These are phyloP conservation scores for Bondarzewia mesenterica DNA, from an alignment of 1,284 basidiomycete genomes.

Conservation along the genomic window DNA sequence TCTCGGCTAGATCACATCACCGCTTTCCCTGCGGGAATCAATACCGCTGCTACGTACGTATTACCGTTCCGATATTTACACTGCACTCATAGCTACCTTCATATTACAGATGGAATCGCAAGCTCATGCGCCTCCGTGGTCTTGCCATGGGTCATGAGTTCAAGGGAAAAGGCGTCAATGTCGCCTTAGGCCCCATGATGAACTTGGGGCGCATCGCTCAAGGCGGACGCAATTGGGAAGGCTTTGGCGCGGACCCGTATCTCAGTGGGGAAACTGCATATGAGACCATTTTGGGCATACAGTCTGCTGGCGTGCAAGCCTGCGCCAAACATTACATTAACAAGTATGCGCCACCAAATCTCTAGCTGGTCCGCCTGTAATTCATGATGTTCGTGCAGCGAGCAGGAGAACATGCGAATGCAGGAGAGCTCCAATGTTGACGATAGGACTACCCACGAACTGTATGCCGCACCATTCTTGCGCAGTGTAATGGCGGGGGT, in stretches of 20 bases:
- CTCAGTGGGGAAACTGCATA: conserved; percentile 65
- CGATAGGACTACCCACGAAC: conserved; percentile 70
- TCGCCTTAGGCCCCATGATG: conserved; percentile 60
- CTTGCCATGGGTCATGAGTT: conserved; percentile 73
- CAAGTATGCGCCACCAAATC: conserved; percentile 38
- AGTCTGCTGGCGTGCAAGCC: conserved; percentile 64
- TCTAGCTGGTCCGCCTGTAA: neutral
- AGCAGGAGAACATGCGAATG: conserved; percentile 59
- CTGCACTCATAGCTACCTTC: neutral
- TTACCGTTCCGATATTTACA: neutral
- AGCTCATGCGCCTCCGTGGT: conserved; percentile 65
- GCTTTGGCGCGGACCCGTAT: conserved; percentile 75
- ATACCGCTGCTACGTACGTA: conserved; percentile 42
- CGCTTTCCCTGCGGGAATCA: conserved; percentile 54
- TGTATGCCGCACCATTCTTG: conserved; percentile 69
- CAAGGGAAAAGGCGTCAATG: conserved; percentile 73
- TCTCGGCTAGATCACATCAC: conserved; percentile 40
- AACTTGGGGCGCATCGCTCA: conserved; percentile 61
- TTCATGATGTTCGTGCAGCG: conserved; percentile 27
- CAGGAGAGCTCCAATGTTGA: conserved; percentile 59
- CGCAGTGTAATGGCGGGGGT: conserved; percentile 72
- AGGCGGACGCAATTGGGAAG: conserved; percentile 82
- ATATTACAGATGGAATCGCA: conserved; percentile 44
- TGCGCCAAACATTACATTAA: conserved; percentile 75
- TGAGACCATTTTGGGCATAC: conserved; percentile 70